These are phyloP conservation scores for Scortechinia acanthostroma DNA, from an alignment of 2,329 filamentous ascomycete genomes.

Conservation along the genomic window DNA sequence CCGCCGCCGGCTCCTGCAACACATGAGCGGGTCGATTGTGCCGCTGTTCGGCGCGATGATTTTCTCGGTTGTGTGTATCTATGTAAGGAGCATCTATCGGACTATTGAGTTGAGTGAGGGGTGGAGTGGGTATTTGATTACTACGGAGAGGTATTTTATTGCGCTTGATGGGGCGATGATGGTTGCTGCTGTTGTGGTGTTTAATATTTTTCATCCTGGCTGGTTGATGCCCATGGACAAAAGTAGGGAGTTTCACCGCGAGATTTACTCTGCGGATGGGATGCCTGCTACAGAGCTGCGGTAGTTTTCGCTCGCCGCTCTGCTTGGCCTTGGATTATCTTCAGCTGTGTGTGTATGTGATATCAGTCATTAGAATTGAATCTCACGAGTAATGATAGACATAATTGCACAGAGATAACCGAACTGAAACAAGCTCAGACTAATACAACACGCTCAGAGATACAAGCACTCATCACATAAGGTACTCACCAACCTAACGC, in stretches of 20 bases:
- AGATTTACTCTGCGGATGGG: neutral
- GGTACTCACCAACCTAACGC: too few species aligned
- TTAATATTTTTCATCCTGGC: slow-evolving; percentile 1
- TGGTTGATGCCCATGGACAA: neutral
- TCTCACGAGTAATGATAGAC: too few species aligned
- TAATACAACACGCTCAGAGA: too few species aligned
- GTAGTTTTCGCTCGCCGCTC: too few species aligned
- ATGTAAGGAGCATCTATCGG: neutral
- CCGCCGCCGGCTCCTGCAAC: neutral
- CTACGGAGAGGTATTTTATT: neutral
- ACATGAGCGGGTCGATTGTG: neutral
- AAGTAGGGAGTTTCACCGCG: neutral
- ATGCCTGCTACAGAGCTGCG: neutral
- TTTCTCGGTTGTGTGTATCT: neutral
- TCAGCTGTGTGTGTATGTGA: too few species aligned
- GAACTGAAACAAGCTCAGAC: too few species aligned
- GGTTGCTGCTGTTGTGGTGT: neutral
- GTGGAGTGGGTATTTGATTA: neutral
- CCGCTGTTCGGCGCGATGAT: neutral
- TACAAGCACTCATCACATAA: too few species aligned
- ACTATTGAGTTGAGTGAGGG: neutral
- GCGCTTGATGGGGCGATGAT: slow-evolving; percentile 2
- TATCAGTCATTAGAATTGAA: too few species aligned
- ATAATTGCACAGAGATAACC: too few species aligned
- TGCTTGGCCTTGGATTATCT: too few species aligned